Evolutionary conservation across 768 basidiomycete genomes (phyloP), one percentile per base, ranked within the genome.

Genomic region (Lenzites betulinus): DNA sequence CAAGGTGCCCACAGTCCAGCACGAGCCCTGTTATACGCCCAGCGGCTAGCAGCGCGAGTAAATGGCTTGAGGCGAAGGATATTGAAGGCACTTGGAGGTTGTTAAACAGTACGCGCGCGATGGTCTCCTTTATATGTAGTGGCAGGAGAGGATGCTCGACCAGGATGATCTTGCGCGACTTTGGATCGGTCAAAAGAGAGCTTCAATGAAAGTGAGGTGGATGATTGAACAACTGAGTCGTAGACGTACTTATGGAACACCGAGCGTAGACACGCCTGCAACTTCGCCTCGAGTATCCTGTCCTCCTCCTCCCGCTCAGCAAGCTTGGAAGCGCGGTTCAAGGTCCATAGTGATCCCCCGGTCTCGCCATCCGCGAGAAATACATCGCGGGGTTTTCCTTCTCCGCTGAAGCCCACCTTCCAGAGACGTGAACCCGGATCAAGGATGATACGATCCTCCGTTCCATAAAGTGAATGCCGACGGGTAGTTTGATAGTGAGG

Each of bases 401-500:
- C 97, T 15, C 96, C 96, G 68, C 94, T 95, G 78, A 98, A 98
- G 2, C 97, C 97, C 12, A 95, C 92, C 76, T 95, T 97, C 95
- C 96, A 98, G 61, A 95, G 83, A 54, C 89, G 81, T 47, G 92
- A 94, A 20, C 97, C 97, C 23, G 95, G 89, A 73, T 99, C 97
- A 64, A 99, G 90, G 58, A 99, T 85, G 42, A 98, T 85, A 47
- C 96, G 83, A 75, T 98, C 97, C 71, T 99, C 97, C 7, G 92
- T 93, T 26, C 97, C 97, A 75, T 99, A 99, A 8, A 98, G 77
- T 1, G 95, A 96, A 71, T 98, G 96, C 55, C 94, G 81, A 47
- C 93, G 80, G 1, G 90, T 91, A 11, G 92, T 93, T 12, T 86
- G 74, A 71, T 94, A 94, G 66, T 93, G 91, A 0, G 92, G 93